phyloP scores from a whole-genome alignment of 768 basidiomycete genomes.

The Naganishia vaughanmartiniae region DNA sequence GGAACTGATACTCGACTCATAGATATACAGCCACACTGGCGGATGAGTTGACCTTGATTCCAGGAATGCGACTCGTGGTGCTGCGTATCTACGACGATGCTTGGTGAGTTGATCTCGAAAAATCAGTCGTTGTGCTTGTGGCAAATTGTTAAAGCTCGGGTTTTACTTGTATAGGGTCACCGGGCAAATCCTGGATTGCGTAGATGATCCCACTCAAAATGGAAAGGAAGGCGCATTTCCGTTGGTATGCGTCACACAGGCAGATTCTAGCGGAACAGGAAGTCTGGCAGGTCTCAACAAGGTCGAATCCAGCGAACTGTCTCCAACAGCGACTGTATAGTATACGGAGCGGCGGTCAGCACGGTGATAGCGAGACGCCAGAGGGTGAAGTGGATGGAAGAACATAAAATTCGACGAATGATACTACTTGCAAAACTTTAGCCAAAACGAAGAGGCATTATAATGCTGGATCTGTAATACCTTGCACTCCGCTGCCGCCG shows the following conservation, averaged over 20 bases:
- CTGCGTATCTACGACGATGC: constrained; percentile 50
- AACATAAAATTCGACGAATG: too few relatives aligned
- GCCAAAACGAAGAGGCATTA: too few relatives aligned
- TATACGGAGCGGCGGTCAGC: background rate
- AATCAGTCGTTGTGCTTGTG: background rate
- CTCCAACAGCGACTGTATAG: background rate
- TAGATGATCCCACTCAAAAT: constrained; percentile 32
- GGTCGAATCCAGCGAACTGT: background rate
- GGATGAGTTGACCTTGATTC: constrained; percentile 49
- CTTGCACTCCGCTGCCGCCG: too few relatives aligned
- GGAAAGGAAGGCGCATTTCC: constrained; percentile 49
- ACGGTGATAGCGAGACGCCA: too few relatives aligned
- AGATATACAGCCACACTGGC: constrained; percentile 48
- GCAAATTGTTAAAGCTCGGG: background rate
- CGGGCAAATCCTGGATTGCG: constrained; percentile 39
- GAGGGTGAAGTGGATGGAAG: too few relatives aligned
- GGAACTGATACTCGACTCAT: background rate
- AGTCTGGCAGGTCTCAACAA: background rate
- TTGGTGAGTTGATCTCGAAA: constrained; percentile 33
- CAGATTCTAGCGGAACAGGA: background rate
- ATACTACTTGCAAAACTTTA: too few relatives aligned
- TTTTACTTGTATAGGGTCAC: constrained; percentile 35
- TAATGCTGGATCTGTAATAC: too few relatives aligned
- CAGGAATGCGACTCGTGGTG: constrained; percentile 49
- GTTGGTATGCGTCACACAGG: constrained; percentile 36